Evolutionary conservation across 2,329 filamentous ascomycete species (phyloP).

Genomic region (Aspergillus ruber): DNA sequence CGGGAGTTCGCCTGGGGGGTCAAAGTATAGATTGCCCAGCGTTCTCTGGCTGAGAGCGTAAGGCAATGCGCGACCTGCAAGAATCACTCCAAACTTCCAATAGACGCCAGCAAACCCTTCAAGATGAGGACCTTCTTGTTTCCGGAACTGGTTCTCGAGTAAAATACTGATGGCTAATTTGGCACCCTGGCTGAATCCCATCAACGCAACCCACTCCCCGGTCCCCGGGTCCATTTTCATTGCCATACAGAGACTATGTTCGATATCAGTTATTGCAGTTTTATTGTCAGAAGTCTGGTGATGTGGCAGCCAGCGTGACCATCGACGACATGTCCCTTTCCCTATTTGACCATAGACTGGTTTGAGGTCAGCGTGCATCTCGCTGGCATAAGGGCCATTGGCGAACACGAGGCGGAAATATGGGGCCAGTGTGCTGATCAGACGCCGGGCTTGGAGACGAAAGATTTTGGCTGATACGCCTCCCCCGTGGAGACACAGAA

Average conservation of each 20-base stretch:
- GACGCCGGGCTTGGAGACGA: constrained; percentile 57
- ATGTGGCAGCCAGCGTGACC: constrained; percentile 35
- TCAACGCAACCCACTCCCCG: constrained; percentile 54
- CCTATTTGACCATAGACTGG: constrained; percentile 59
- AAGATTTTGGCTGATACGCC: constrained; percentile 68
- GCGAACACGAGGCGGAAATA: constrained; percentile 67
- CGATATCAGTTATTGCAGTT: constrained; percentile 36
- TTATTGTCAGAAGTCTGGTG: constrained; percentile 49
- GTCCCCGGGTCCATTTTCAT: constrained; percentile 53
- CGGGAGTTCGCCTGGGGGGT: not conserved
- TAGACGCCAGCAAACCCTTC: not conserved
- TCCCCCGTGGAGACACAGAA: constrained; percentile 76
- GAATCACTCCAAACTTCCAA: constrained; percentile 51
- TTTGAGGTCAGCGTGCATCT: constrained; percentile 56
- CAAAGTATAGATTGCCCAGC: not conserved
- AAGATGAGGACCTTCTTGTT: constrained; percentile 3
- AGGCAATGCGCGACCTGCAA: constrained; percentile 47
- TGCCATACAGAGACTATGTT: constrained; percentile 9
- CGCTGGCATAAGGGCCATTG: constrained; percentile 60
- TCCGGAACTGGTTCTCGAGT: constrained; percentile 52
- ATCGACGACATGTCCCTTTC: constrained; percentile 52
- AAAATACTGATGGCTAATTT: constrained; percentile 56
- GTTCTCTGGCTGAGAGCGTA: not conserved
- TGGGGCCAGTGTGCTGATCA: constrained; percentile 45
- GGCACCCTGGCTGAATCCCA: constrained; percentile 64